Conservation (phyloP, 495 filamentous ascomycete species). For the Aspergillus nanangensis region DNA sequence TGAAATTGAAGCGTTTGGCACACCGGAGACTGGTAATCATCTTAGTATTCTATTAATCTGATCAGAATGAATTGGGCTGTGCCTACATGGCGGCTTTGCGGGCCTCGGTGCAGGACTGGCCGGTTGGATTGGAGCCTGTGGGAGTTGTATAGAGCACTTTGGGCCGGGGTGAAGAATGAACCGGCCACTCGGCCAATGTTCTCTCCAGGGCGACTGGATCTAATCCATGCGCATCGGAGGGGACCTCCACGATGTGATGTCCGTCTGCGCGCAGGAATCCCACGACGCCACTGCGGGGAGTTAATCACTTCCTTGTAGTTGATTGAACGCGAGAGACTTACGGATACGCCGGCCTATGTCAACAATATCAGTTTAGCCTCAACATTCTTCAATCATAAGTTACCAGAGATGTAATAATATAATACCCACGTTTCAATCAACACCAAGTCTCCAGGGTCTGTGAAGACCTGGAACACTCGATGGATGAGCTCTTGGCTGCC, state of each 20-base stretch:
- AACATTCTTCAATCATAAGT: neutral
- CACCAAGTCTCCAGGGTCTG: slow-evolving; percentile 1
- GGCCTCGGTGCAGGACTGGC: slow-evolving; percentile 3
- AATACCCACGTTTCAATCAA: slow-evolving; percentile 7
- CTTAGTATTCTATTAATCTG: neutral
- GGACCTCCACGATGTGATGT: neutral
- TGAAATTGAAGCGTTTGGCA: slow-evolving; percentile 1
- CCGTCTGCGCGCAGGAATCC: slow-evolving; percentile 1
- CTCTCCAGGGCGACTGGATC: neutral
- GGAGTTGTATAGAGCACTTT: slow-evolving; percentile 3
- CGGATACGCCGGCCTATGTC: slow-evolving; percentile 1
- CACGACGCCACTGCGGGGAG: neutral
- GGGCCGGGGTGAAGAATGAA: neutral
- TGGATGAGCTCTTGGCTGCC: slow-evolving; percentile 8
- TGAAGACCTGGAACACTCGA: slow-evolving; percentile 6
- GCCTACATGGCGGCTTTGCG: slow-evolving; percentile 3
- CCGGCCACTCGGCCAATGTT: neutral
- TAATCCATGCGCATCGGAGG: neutral
- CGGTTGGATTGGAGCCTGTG: slow-evolving; percentile 4
- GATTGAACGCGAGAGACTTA: too few species aligned
- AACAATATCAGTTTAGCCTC: neutral
- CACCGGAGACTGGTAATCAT: neutral
- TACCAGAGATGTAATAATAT: too few species aligned
- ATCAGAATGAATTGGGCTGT: neutral
- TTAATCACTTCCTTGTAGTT: too few species aligned